Evolutionary conservation across 148 eudicot genomes (phyloP).

Genomic region (Fallopia convolvulus): DNA sequence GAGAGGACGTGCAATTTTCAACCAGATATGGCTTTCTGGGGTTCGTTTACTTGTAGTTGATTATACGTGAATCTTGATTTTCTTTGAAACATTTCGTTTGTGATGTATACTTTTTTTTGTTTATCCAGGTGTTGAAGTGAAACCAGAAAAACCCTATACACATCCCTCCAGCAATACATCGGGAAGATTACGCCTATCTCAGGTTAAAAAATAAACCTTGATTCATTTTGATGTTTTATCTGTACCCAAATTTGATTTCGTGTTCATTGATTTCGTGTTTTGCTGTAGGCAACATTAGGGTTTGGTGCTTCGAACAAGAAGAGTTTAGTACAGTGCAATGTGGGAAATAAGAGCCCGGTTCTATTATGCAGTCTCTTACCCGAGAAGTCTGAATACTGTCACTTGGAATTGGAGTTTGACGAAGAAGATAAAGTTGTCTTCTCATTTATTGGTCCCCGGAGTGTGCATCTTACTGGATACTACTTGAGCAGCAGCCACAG

Average conservation of each 20-base stretch:
- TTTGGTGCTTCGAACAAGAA: conserved; percentile 43
- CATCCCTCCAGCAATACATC: conserved; percentile 27
- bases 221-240: background rate
- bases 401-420: conserved; percentile 81
- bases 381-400: conserved; percentile 57
- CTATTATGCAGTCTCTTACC: conserved; percentile 73
- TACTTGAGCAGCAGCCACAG: conserved; percentile 24
- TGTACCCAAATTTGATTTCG: background rate
- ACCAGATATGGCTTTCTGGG: conserved; percentile 29
- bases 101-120: background rate
- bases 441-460: conserved; percentile 79
- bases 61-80: background rate
- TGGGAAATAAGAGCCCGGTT: conserved; percentile 76
- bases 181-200: conserved; percentile 66
- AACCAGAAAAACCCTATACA: conserved; percentile 58
- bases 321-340: conserved; percentile 73
- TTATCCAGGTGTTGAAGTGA: conserved; percentile 56
- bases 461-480: conserved; percentile 75
- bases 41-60: conserved; percentile 18
- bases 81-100: background rate
- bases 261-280: background rate
- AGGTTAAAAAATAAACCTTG: conserved; percentile 28
- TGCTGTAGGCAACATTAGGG: conserved; percentile 69
- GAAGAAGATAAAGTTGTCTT: conserved; percentile 71
- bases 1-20: background rate